Evolutionary conservation across 1,139 yeast species (phyloP).

Genomic region (Debaryomyces subglobosus): DNA sequence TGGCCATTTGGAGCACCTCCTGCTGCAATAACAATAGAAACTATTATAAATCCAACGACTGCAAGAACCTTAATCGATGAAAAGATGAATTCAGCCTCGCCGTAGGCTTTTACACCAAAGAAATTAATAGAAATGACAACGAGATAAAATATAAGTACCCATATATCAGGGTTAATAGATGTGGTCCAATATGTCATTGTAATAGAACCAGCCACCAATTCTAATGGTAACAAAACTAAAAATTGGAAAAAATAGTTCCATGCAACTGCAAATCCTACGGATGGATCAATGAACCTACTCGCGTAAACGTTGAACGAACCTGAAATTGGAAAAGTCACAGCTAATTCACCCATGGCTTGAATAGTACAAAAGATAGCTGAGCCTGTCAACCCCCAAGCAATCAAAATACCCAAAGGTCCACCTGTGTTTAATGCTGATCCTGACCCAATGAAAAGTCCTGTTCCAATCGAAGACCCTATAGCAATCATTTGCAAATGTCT

Average conservation of each 20-base stretch:
- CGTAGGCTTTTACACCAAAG: slow-evolving; percentile 39
- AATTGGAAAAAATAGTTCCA: slow-evolving; percentile 37
- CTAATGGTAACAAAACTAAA: slow-evolving; percentile 33
- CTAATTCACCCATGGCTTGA: slow-evolving; percentile 39
- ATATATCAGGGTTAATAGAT: slow-evolving; percentile 33
- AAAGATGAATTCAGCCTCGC: slow-evolving; percentile 38
- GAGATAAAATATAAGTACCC: slow-evolving; percentile 34
- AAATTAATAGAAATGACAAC: slow-evolving; percentile 33
- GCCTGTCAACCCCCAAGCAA: slow-evolving; percentile 36
- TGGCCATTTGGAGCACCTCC: slow-evolving; percentile 37
- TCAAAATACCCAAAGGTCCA: slow-evolving; percentile 66
- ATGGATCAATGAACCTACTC: slow-evolving; percentile 36
- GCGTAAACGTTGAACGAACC: slow-evolving; percentile 39
- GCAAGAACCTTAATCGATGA: slow-evolving; percentile 36
- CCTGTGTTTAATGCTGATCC: slow-evolving; percentile 64
- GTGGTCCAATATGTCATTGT: slow-evolving; percentile 35
- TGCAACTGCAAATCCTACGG: slow-evolving; percentile 39
- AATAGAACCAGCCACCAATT: slow-evolving; percentile 36
- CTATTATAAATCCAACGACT: slow-evolving; percentile 34
- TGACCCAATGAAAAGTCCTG: slow-evolving; percentile 69
- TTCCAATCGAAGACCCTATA: slow-evolving; percentile 59
- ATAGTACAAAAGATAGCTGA: slow-evolving; percentile 33
- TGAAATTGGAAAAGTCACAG: slow-evolving; percentile 37
- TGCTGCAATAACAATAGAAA: slow-evolving; percentile 33
- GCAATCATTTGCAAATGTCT: slow-evolving; percentile 60